These are phyloP conservation scores for Daldinia childiae DNA, from an alignment of 495 filamentous ascomycete species.

Conservation along the genomic window DNA sequence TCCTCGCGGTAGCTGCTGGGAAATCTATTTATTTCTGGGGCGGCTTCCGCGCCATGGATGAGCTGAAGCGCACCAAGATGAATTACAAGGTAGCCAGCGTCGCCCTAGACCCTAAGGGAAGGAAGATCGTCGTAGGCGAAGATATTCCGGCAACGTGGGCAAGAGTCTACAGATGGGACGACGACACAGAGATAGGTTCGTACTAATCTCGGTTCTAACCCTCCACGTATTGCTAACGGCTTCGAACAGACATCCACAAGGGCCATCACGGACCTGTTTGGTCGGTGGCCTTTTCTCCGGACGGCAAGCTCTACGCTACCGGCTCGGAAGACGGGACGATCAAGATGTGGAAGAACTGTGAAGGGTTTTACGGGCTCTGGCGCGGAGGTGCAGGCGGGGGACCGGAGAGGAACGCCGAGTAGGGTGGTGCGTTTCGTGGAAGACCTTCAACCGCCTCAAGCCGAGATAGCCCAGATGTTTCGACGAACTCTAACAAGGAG, in stretches of 20 bases:
- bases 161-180: conserved; percentile 86
- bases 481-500: conserved; percentile 5
- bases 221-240: conserved; percentile 6
- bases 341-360: conserved; percentile 79
- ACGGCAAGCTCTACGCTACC: conserved; percentile 94
- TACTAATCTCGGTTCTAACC: not conserved
- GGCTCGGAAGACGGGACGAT: conserved; percentile 98
- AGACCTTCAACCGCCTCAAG: conserved; percentile 17
- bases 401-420: conserved; percentile 41
- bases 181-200: conserved; percentile 77
- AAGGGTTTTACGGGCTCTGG: conserved; percentile 66
- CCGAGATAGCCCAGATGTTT: conserved; percentile 7
- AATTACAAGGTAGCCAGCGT: conserved; percentile 88
- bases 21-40: conserved; percentile 95
- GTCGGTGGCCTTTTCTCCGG: conserved; percentile 92
- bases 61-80: conserved; percentile 80
- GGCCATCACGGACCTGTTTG: conserved; percentile 98
- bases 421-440: conserved; percentile 24
- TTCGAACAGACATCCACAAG: conserved; percentile 79
- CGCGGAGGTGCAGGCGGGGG: conserved; percentile 44
- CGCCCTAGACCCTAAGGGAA: conserved; percentile 80
- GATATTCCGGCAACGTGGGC: conserved; percentile 89
- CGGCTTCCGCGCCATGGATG: conserved; percentile 69
- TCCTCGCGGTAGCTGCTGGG: conserved; percentile 77
- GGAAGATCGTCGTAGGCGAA: conserved; percentile 87